Conservation (phyloP, 192 early-diverging fungal species). For the Paraglomus occultum region DNA sequence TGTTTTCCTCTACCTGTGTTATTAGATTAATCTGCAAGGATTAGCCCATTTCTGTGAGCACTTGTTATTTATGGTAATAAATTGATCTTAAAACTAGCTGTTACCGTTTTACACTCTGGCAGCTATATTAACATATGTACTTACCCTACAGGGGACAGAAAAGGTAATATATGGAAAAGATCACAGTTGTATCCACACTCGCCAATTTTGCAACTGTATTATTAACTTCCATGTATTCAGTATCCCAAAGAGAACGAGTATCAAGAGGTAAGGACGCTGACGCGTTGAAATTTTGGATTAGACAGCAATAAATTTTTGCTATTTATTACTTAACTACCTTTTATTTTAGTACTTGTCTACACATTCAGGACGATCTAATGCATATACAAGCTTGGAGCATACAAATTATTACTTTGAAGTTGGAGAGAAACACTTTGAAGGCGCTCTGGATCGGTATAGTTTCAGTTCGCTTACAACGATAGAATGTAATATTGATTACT, state of each 20-base stretch:
- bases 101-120: background rate
- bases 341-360: conserved; percentile 40
- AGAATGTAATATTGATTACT: conserved; percentile 1
- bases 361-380: conserved; percentile 53
- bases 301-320: background rate
- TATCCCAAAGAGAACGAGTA: conserved; percentile 71
- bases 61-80: conserved; percentile 62
- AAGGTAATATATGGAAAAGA: background rate
- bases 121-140: background rate
- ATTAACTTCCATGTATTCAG: conserved; percentile 36
- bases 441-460: conserved; percentile 51
- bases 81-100: background rate
- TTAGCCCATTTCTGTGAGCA: conserved; percentile 75
- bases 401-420: conserved; percentile 59
- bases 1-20: background rate
- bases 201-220: background rate
- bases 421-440: conserved; percentile 46
- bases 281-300: background rate
- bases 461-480: too few species aligned
- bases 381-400: conserved; percentile 44
- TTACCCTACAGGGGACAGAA: conserved; percentile 3
- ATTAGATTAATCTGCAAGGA: conserved; percentile 53
- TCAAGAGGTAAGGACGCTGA: conserved; percentile 14
- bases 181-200: background rate
- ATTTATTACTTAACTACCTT: background rate